Evolutionary conservation across 208 protist species (phyloP).

Genomic region (Leishmania gerbilli): DNA sequence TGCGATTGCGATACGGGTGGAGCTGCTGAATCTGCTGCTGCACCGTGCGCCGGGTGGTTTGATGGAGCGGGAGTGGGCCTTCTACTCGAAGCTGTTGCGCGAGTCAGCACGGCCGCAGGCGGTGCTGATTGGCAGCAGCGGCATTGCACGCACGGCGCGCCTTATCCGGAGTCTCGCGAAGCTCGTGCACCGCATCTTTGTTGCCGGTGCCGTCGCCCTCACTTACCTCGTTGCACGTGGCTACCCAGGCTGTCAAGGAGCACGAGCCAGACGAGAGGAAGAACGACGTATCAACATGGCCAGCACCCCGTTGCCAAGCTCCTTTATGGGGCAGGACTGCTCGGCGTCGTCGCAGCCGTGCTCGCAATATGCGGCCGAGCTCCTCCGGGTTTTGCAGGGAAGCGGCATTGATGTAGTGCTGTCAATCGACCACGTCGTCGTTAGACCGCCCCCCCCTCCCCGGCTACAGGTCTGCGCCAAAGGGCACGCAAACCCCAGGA

Average conservation of each 20-base stretch:
- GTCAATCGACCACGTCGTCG: slow-evolving; percentile 95
- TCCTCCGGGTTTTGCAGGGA: slow-evolving; percentile 91
- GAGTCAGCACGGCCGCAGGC: slow-evolving; percentile 61
- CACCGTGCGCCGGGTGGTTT: slow-evolving; percentile 75
- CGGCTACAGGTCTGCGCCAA: not conserved
- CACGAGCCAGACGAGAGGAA: slow-evolving; percentile 35
- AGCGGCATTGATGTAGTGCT: slow-evolving; percentile 96
- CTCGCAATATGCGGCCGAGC: slow-evolving; percentile 72
- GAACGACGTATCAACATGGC: slow-evolving; percentile 22
- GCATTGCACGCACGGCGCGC: slow-evolving; percentile 60
- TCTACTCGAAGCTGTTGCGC: slow-evolving; percentile 78
- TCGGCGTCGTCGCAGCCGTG: slow-evolving; percentile 24
- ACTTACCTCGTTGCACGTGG: slow-evolving; percentile 73
- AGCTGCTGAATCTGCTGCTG: slow-evolving; percentile 60
- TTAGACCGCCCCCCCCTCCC: slow-evolving; percentile 17
- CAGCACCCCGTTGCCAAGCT: slow-evolving; percentile 9
- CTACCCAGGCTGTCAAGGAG: slow-evolving; percentile 28
- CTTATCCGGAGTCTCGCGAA: slow-evolving; percentile 68
- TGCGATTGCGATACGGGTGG: slow-evolving; percentile 10
- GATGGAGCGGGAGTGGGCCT: slow-evolving; percentile 76
- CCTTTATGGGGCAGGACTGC: not conserved
- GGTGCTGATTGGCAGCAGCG: slow-evolving; percentile 57
- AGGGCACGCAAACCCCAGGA: slow-evolving; percentile 19
- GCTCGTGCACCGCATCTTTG: slow-evolving; percentile 74
- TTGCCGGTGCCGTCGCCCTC: slow-evolving; percentile 59